These are phyloP conservation scores for Silene latifolia DNA, from an alignment of 148 eudicot genomes.

Conservation along the genomic window DNA sequence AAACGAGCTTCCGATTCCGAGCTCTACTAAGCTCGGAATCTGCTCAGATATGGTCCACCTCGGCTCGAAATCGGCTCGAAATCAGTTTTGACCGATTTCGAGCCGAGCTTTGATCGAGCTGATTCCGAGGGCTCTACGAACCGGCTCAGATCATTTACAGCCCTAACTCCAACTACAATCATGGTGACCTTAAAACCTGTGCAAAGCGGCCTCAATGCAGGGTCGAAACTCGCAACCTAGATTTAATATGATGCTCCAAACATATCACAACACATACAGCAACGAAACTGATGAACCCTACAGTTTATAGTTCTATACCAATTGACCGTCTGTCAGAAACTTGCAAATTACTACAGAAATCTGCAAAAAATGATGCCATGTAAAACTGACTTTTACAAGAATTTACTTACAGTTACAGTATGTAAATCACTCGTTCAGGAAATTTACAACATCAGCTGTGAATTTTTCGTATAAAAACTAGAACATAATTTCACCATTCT, in stretches of 20 bases:
- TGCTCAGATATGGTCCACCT: too few relatives aligned
- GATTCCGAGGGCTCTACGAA: too few relatives aligned
- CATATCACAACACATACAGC: too few relatives aligned
- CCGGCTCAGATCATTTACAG: too few relatives aligned
- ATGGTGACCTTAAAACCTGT: background rate
- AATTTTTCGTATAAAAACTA: constrained; percentile 2
- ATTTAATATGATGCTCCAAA: too few relatives aligned
- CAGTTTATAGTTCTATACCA: too few relatives aligned
- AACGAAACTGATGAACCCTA: too few relatives aligned
- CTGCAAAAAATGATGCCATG: constrained; percentile 9
- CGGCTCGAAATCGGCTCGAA: too few relatives aligned
- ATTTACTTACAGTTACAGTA: constrained; percentile 8
- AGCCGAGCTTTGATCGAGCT: too few relatives aligned
- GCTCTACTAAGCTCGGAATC: too few relatives aligned
- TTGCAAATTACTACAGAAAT: background rate
- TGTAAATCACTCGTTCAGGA: constrained; percentile 9
- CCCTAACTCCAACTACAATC: background rate
- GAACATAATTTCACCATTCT: constrained; percentile 9
- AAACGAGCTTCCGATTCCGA: too few relatives aligned
- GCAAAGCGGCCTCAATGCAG: background rate
- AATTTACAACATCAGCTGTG: constrained; percentile 27
- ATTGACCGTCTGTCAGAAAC: background rate
- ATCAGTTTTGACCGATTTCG: too few relatives aligned
- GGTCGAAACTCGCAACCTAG: background rate
- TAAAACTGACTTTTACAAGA: background rate